A percentile compares a stretch with the other conserved stretches of the same genome.
phyloP scores from a whole-genome alignment of 371 early-diverging fungal genomes.

The Coemansia sp. region DNA sequence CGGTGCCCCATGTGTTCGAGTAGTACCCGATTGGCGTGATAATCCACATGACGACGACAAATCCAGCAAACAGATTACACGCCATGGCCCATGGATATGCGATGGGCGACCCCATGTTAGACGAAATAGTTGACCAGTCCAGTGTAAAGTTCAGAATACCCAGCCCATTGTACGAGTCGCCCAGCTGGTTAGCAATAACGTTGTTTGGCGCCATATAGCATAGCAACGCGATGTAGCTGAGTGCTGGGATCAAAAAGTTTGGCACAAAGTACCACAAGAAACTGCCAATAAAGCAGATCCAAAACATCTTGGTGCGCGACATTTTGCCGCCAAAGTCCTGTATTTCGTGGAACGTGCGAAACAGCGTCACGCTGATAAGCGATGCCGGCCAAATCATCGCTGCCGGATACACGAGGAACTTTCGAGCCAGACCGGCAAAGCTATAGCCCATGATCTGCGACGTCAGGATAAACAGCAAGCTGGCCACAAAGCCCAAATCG shows the following conservation, averaged over 20 bases:
- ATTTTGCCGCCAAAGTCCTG: slow-evolving; percentile 64
- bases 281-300: slow-evolving; percentile 57
- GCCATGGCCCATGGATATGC: slow-evolving; percentile 72
- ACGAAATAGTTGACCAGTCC: slow-evolving; percentile 74
- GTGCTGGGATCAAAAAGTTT: slow-evolving; percentile 67
- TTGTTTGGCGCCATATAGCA: slow-evolving; percentile 71
- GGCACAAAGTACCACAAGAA: slow-evolving; percentile 77
- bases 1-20: slow-evolving; percentile 60
- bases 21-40: slow-evolving; percentile 71
- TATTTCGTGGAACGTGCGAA: slow-evolving; percentile 67
- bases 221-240: slow-evolving; percentile 69
- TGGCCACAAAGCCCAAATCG: slow-evolving; percentile 63
- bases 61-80: slow-evolving; percentile 69
- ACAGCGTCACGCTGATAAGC: slow-evolving; percentile 71
- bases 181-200: slow-evolving; percentile 60
- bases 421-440: slow-evolving; percentile 75
- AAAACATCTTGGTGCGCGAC: slow-evolving; percentile 60
- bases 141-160: slow-evolving; percentile 70
- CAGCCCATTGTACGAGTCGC: slow-evolving; percentile 66
- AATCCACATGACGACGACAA: slow-evolving; percentile 72
- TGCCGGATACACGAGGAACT: slow-evolving; percentile 75
- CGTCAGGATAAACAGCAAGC: slow-evolving; percentile 62
- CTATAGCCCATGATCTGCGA: slow-evolving; percentile 83
- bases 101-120: slow-evolving; percentile 64
- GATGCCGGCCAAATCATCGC: slow-evolving; percentile 87